phyloP scores from a whole-genome alignment of 805 yeast species.

The Yarrowia osloensis region DNA sequence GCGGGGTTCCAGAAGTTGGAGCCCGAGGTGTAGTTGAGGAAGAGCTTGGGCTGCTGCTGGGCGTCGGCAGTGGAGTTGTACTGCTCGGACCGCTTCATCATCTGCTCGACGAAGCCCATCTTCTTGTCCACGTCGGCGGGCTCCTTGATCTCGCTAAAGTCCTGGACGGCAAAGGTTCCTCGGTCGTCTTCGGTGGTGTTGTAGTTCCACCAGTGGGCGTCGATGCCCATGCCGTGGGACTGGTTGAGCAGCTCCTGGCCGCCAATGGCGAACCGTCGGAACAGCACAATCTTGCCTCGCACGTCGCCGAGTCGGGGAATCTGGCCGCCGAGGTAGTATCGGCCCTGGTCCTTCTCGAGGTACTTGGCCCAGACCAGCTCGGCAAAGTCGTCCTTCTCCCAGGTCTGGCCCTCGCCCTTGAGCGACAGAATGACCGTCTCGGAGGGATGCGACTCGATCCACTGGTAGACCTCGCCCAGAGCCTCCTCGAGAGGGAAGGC shows the following conservation, averaged over 20 bases:
- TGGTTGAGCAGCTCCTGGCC: constrained; percentile 54
- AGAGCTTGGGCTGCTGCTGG: constrained; percentile 57
- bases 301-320: constrained; percentile 63
- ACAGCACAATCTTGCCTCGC: constrained; percentile 66
- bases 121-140: constrained; percentile 58
- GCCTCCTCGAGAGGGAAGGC: constrained; percentile 55
- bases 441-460: constrained; percentile 53
- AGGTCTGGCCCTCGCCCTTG: constrained; percentile 72
- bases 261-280: constrained; percentile 56
- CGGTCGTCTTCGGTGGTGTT: constrained; percentile 67
- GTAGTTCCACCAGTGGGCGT: constrained; percentile 67
- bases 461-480: constrained; percentile 60
- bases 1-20: constrained; percentile 67
- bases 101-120: constrained; percentile 56
- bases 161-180: constrained; percentile 66
- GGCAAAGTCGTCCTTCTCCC: constrained; percentile 71
- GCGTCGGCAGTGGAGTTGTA: constrained; percentile 48
- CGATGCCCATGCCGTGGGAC: constrained; percentile 56
- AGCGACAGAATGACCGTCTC: constrained; percentile 69
- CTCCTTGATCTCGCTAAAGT: constrained; percentile 64
- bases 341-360: constrained; percentile 51
- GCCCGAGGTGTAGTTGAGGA: constrained; percentile 72
- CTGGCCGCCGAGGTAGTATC: constrained; percentile 60
- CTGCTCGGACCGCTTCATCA: constrained; percentile 55
- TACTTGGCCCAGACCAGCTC: constrained; percentile 61